Percentiles rank a stretch among this genome's conserved stretches.
These are phyloP conservation scores for Gaultheria prostrata DNA, from an alignment of 148 eudicot species.

Conservation along the genomic window DNA sequence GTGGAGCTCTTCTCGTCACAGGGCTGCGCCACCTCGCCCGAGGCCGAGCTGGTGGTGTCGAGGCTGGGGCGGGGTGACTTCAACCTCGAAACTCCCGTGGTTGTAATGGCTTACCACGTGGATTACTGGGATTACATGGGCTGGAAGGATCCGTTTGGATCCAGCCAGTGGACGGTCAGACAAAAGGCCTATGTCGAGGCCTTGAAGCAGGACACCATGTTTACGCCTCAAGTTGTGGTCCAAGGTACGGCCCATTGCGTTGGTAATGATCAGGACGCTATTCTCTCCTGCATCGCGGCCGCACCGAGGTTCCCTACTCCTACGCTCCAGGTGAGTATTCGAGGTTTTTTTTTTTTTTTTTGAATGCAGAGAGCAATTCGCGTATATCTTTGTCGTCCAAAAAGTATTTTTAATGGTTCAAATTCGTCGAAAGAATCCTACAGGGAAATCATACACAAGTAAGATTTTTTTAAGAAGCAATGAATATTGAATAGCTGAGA, in stretches of 20 bases:
- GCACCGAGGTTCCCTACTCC: slow-evolving; percentile 66
- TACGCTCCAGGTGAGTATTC: slow-evolving; percentile 51
- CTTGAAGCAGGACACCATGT: slow-evolving; percentile 65
- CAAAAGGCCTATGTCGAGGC: slow-evolving; percentile 82
- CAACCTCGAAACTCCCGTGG: slow-evolving; percentile 46
- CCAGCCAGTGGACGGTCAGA: slow-evolving; percentile 79
- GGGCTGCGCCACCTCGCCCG: slow-evolving; percentile 78
- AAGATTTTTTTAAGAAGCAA: too few species aligned
- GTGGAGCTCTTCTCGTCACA: slow-evolving; percentile 89
- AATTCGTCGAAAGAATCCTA: too few species aligned
- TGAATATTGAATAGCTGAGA: too few species aligned
- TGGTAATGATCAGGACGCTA: slow-evolving; percentile 60
- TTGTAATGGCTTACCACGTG: slow-evolving; percentile 71
- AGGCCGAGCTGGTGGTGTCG: slow-evolving; percentile 75
- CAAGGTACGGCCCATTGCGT: slow-evolving; percentile 67
- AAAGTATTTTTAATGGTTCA: too few species aligned
- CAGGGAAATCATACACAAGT: too few species aligned
- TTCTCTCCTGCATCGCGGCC: slow-evolving; percentile 38
- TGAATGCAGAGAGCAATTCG: too few species aligned
- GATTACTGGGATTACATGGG: slow-evolving; percentile 91
- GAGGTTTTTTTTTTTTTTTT: too few species aligned
- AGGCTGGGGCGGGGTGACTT: slow-evolving; percentile 86
- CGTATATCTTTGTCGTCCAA: too few species aligned
- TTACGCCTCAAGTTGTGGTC: slow-evolving; percentile 78
- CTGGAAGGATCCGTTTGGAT: slow-evolving; percentile 86